A percentile compares a stretch with the other conserved stretches of the same genome.
Conservation (phyloP, 1,139 yeast genomes). For the Lodderomyces jiufengensis region DNA sequence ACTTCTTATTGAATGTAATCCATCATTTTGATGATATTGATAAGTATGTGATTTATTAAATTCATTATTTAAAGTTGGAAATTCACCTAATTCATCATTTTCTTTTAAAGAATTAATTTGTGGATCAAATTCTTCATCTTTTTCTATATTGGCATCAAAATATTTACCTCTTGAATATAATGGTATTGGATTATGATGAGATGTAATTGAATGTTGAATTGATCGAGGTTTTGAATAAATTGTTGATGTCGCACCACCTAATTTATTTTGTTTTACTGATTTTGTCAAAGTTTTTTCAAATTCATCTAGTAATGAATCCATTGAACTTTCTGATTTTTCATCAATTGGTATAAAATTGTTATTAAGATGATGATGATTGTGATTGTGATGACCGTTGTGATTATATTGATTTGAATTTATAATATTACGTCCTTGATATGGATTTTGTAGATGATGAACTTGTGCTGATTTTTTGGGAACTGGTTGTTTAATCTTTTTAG, state of each 20-base stretch:
- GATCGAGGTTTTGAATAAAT: constrained; percentile 26
- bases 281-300: constrained; percentile 43
- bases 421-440: constrained; percentile 4
- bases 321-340: constrained; percentile 35
- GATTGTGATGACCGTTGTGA: background rate
- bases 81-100: background rate
- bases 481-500: constrained; percentile 17
- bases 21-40: background rate
- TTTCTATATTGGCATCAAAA: constrained; percentile 8
- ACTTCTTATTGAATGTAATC: constrained; percentile 14
- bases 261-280: constrained; percentile 15
- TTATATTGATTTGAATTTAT: background rate
- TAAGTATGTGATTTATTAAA: too few relatives aligned
- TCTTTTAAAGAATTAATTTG: background rate
- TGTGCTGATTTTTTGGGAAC: constrained; percentile 15
- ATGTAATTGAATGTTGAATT: constrained; percentile 22
- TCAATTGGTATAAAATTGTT: constrained; percentile 7
- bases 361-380: background rate
- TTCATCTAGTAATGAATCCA: constrained; percentile 52
- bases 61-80: background rate
- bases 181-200: constrained; percentile 19
- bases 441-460: background rate
- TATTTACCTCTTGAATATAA: constrained; percentile 10
- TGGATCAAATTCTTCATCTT: constrained; percentile 8
- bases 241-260: constrained; percentile 14